Base-by-base conservation (phyloP, 1,139 yeast species). In the Blastobotrys proliferans region DNA sequence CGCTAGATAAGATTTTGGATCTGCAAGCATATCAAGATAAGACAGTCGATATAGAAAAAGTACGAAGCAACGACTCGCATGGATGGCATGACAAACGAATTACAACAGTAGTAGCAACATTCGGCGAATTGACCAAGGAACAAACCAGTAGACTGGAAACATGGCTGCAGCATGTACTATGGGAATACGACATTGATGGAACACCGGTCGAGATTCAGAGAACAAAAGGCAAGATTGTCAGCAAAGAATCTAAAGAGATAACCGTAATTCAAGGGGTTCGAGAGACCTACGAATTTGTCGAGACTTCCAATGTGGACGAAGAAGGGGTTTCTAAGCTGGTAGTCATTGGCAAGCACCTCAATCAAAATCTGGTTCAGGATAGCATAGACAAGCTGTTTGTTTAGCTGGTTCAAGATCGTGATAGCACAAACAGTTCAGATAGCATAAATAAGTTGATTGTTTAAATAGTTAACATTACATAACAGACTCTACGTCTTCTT, bases 231-330 rank as follows among this genome's bases (percentile, higher is more conserved):
- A 63, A 86, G 6, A 53, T 87, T 14, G 74, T 81, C 2, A 48
- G 52, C 14, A 39, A 47, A 1, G 60, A 60, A 2, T 44, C 47
- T 1, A 48, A 47, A 1, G 79, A 74, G n/a, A 54, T 60, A 19
- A 55, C 54, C 35, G 88, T 92, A 1, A 67, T 92, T n/a, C 98
- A 92, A 60, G 97, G 95, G 4, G 98, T 92, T 0, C 70, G 97
- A 48, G 94, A 87, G 47, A 86, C 95, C 0, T 92, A 87, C 62
- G 98, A 92, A 50, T 70, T 87, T 1, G 73, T 83, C 4, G 78
- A 76, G 13, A 76, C 76, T 0, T 77, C 73, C 0, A 57, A 55
- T 4, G 56, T 70, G 27, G 59, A 67, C 16, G 71, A 72, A 50
- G 59, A 67, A 16, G 71, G 72, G 50, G 52, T 4, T 70, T 41